phyloP scores from a whole-genome alignment of 495 filamentous ascomycete genomes.

The Penicillium ochrochloron region DNA sequence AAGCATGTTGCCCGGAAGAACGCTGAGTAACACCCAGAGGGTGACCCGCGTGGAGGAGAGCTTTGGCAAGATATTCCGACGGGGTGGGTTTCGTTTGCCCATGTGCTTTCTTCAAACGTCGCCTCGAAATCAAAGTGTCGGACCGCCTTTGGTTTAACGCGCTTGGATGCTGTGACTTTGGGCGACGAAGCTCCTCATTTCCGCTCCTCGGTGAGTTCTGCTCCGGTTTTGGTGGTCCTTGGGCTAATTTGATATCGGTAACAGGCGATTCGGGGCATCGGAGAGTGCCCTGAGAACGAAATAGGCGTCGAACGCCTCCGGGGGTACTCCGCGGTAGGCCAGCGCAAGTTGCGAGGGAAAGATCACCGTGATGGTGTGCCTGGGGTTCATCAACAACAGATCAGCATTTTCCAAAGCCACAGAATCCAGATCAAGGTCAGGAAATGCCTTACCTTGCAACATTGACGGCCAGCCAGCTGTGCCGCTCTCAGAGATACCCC shows the following conservation, averaged over 20 bases:
- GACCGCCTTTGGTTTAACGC: background rate
- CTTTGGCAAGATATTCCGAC: slow-evolving; percentile 41
- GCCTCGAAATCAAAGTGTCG: slow-evolving; percentile 1
- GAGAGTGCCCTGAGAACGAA: slow-evolving; percentile 7
- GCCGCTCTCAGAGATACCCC: slow-evolving; percentile 45
- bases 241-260: background rate
- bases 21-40: slow-evolving; percentile 19
- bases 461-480: slow-evolving; percentile 31
- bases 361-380: slow-evolving; percentile 9
- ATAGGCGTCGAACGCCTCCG: slow-evolving; percentile 14
- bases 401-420: background rate
- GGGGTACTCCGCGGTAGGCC: slow-evolving; percentile 12
- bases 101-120: background rate
- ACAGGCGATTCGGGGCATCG: background rate
- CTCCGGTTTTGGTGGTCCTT: background rate
- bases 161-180: background rate
- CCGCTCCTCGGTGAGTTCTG: background rate
- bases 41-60: slow-evolving; percentile 35
- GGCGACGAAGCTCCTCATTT: background rate
- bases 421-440: background rate
- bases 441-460: slow-evolving; percentile 33
- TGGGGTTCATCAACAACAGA: background rate
- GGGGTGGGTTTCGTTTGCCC: slow-evolving; percentile 32
- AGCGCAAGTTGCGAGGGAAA: background rate
- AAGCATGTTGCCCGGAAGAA: background rate